Evolutionary conservation across 1,139 yeast species (phyloP), one percentile per base, ranked within the genome.

Genomic region (Eremothecium cymbalariae): DNA sequence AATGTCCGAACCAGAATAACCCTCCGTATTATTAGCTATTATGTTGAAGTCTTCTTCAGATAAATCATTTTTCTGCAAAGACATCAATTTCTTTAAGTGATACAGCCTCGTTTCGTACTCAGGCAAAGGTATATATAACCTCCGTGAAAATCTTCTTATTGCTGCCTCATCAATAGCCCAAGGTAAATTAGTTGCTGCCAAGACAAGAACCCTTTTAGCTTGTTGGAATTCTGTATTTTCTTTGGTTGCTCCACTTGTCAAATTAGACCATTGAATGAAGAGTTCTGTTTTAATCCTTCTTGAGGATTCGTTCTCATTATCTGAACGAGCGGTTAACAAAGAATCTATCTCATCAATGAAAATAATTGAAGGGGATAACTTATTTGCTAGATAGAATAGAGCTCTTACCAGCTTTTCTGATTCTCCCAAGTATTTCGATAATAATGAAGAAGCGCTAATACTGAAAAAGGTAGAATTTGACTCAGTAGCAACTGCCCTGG

Each of bases 111-210:
- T 72, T 37, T 72, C 77, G 31, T 57, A 68, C 44, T 74, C 81
- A 0, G 83, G 82, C 27, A 76, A 57, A n/a, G 82, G 81, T 33
- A 76, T 74, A 50, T 75, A 74, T 34, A 73, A 70, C 38, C 81
- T 60, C 47, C 75, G 65, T 3, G 74, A 73, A 50, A 76, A 76
- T 42, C 82, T 60, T 53, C 81, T 64, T 48, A 81, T 60, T 3
- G 81, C 80, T 1, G 81, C 81, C 43, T 74, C 81, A 54, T 75
- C 82, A 42, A 76, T 74, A 9, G 74, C 67, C 83, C 83, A 76
- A 1, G 83, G 83, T 36, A 74, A 53, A 48, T 74, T 75, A 2
- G 82, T 75, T 1, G 82, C 81, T 3, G 79, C 81, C 21, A 75
- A 52, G 6, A 76, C 74, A 18, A 75, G 60, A 1, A 75, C 81